phyloP scores from a whole-genome alignment of 148 eudicot genomes.

The Camellia japonica region DNA sequence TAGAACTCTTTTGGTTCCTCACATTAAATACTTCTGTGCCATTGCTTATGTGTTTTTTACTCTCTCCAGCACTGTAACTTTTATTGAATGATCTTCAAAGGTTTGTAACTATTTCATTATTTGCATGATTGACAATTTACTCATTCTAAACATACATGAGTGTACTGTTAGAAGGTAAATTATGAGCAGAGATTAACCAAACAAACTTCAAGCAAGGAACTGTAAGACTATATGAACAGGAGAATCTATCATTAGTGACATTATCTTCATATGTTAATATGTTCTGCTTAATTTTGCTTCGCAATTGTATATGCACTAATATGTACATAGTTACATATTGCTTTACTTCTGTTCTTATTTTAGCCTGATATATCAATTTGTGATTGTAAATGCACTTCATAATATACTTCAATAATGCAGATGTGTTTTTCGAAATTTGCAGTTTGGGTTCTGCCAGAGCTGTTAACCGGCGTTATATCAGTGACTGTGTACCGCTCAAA shows the following conservation, averaged over 20 bases:
- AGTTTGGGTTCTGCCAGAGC: slow-evolving; percentile 87
- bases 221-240: not conserved
- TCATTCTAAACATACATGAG: no score
- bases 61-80: not conserved
- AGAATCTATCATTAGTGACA: no score
- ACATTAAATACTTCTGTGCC: no score
- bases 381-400: not conserved
- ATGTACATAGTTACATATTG: not conserved
- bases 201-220: not conserved
- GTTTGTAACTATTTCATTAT: not conserved
- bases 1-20: no score
- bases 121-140: not conserved
- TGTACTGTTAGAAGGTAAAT: no score
- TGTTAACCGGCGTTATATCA: slow-evolving; percentile 77
- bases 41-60: no score
- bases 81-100: not conserved
- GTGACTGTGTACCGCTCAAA: slow-evolving; percentile 81
- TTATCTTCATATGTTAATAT: not conserved
- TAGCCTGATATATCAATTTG: not conserved
- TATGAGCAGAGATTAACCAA: not conserved
- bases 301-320: not conserved
- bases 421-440: slow-evolving; percentile 10
- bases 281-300: not conserved
- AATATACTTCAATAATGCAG: not conserved
- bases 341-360: not conserved